phyloP scores from a whole-genome alignment of 805 yeast genomes.

The Isabelozyma gotoi region DNA sequence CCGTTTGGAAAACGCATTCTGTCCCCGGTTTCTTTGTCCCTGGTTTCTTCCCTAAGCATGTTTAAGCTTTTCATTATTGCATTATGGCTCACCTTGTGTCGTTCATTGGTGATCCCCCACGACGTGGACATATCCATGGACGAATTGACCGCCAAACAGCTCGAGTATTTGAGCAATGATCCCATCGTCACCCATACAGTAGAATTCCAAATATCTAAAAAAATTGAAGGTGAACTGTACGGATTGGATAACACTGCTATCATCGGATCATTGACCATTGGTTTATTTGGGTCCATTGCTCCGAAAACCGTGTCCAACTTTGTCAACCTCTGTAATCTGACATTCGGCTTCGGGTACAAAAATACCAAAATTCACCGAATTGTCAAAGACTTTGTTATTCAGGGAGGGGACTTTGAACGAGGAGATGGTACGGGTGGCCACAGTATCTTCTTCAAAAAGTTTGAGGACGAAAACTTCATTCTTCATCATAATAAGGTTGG shows the following conservation, averaged over 20 bases:
- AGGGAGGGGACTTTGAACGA: conserved; percentile 34
- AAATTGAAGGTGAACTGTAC: conserved; percentile 10
- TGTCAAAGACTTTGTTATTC: conserved; percentile 36
- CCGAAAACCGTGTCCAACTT: conserved; percentile 48
- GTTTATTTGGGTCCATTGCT: conserved; percentile 62
- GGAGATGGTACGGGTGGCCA: conserved; percentile 85
- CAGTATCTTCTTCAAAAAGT: conserved; percentile 64
- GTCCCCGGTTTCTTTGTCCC: too few species aligned
- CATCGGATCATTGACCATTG: conserved; percentile 52
- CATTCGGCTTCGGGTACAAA: conserved; percentile 59
- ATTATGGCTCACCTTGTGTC: not conserved
- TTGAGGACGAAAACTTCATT: conserved; percentile 54
- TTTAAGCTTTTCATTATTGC: not conserved
- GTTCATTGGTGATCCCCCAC: not conserved
- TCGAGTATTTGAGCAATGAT: conserved; percentile 30
- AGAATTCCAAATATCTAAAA: conserved; percentile 36
- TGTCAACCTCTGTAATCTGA: conserved; percentile 25
- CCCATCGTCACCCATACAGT: conserved; percentile 52
- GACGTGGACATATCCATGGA: not conserved
- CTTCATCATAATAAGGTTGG: conserved; percentile 66
- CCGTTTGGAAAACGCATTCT: too few species aligned
- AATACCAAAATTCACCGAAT: conserved; percentile 53
- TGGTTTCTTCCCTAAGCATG: not conserved
- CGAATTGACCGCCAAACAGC: conserved; percentile 11
- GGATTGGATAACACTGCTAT: conserved; percentile 4